Conservation (phyloP, 1,284 basidiomycete species). For the Pyrrhoderma lamaoense region DNA sequence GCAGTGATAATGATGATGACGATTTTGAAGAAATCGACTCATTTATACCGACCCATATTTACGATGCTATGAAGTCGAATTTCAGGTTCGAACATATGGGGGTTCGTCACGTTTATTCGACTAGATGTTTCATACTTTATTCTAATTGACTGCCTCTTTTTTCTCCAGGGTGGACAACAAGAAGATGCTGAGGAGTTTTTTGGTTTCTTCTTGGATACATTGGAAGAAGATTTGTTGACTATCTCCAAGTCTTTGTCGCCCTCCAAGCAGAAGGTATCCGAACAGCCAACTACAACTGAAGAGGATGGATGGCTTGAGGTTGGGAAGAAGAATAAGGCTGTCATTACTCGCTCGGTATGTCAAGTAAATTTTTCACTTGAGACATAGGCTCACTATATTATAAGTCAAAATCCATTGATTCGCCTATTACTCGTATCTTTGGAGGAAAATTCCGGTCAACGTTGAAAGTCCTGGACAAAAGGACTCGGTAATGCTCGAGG, state of each 20-base stretch:
- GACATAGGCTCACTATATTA: slow-evolving; percentile 2
- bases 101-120: slow-evolving; percentile 45
- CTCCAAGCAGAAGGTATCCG: slow-evolving; percentile 23
- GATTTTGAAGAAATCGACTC: slow-evolving; percentile 47
- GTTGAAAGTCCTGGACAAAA: slow-evolving; percentile 75
- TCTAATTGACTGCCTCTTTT: slow-evolving; percentile 6
- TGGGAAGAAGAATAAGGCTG: slow-evolving; percentile 80
- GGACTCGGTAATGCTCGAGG: slow-evolving; percentile 87
- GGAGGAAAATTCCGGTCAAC: slow-evolving; percentile 91
- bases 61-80: slow-evolving; percentile 94
- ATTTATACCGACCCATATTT: slow-evolving; percentile 86
- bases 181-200: slow-evolving; percentile 99
- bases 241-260: slow-evolving; percentile 44
- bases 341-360: slow-evolving; percentile 76
- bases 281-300: slow-evolving; percentile 33
- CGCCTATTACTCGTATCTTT: slow-evolving; percentile 88
- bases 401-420: slow-evolving; percentile 75
- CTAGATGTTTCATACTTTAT: slow-evolving; percentile 6
- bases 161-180: slow-evolving; percentile 75
- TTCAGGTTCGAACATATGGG: slow-evolving; percentile 92
- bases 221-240: slow-evolving; percentile 86
- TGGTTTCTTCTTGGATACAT: slow-evolving; percentile 93
- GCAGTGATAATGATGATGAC: slow-evolving; percentile 23
- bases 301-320: slow-evolving; percentile 89
- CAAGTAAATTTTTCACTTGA: too few relatives aligned